phyloP scores from a whole-genome alignment of 164 flowering plant genomes.

The Chimonanthus salicifolius region DNA sequence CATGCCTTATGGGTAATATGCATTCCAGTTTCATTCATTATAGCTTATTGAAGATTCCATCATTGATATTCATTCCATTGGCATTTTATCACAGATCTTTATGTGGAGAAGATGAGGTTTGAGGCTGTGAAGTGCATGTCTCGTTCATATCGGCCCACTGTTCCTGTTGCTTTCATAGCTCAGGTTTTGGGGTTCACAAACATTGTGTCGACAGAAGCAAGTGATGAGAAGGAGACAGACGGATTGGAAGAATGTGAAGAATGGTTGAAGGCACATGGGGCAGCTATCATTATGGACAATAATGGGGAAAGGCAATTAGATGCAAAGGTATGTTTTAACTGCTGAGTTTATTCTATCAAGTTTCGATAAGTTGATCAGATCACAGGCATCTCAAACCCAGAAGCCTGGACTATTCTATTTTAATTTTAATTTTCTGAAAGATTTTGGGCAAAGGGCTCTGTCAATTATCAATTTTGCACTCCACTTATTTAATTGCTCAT shows the following conservation, averaged over 20 bases:
- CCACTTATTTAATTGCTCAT: too few species aligned
- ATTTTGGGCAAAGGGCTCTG: too few species aligned
- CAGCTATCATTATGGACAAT: constrained; percentile 50
- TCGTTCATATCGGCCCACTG: constrained; percentile 84
- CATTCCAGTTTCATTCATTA: neutral
- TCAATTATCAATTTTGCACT: too few species aligned
- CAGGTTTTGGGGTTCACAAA: constrained; percentile 69
- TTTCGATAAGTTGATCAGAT: neutral
- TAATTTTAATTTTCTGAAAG: too few species aligned
- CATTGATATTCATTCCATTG: neutral
- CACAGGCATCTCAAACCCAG: too few species aligned
- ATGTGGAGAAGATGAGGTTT: constrained; percentile 88
- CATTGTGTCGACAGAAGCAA: constrained; percentile 27
- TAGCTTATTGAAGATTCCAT: neutral
- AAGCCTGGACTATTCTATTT: too few species aligned
- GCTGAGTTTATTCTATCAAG: neutral
- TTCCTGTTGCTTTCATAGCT: constrained; percentile 70
- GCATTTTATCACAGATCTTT: constrained; percentile 54
- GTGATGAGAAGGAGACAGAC: constrained; percentile 43
- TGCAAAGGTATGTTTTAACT: constrained; percentile 56
- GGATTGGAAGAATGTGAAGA: constrained; percentile 80
- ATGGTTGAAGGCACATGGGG: constrained; percentile 96
- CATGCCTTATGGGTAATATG: constrained; percentile 81
- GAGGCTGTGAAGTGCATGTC: constrained; percentile 86
- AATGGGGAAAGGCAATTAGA: constrained; percentile 74